These are phyloP conservation scores for Raddia distichophylla DNA, from an alignment of 176 grass and related monocot genomes.

Conservation along the genomic window DNA sequence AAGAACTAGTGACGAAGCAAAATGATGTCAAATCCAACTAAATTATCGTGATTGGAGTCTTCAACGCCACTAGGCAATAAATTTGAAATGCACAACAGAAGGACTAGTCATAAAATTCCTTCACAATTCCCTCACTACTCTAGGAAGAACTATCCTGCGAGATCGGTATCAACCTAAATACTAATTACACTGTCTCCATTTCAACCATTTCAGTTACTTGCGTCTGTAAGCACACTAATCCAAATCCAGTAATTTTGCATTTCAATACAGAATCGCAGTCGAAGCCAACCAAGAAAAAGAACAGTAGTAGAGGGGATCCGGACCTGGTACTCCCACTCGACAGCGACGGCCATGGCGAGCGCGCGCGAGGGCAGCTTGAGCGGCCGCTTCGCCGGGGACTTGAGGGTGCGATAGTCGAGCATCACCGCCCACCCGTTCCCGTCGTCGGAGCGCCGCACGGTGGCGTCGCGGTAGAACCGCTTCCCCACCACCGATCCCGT, in stretches of 20 bases:
- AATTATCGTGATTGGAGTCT: neutral
- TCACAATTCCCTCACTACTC: neutral
- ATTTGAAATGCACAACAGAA: neutral
- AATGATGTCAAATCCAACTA: neutral
- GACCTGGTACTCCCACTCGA: conserved; percentile 99
- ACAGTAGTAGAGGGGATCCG: neutral
- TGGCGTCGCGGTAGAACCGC: conserved; percentile 81
- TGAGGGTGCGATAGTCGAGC: conserved; percentile 98
- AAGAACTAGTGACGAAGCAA: neutral
- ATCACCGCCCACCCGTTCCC: conserved; percentile 99
- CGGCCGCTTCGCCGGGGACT: conserved; percentile 75
- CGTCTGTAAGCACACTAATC: neutral
- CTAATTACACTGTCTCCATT: neutral
- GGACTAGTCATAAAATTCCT: neutral
- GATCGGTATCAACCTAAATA: neutral
- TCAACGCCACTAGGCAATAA: neutral
- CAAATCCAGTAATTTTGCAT: neutral
- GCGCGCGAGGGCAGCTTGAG: conserved; percentile 74
- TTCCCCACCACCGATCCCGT: conserved; percentile 94
- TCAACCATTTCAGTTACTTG: neutral
- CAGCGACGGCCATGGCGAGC: conserved; percentile 82
- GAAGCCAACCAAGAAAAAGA: conserved; percentile 9
- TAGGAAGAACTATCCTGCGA: neutral
- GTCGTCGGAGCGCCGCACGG: conserved; percentile 77
- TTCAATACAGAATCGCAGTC: neutral